phyloP scores from a whole-genome alignment of 768 basidiomycete species.

The Hysterangium stoloniferum region DNA sequence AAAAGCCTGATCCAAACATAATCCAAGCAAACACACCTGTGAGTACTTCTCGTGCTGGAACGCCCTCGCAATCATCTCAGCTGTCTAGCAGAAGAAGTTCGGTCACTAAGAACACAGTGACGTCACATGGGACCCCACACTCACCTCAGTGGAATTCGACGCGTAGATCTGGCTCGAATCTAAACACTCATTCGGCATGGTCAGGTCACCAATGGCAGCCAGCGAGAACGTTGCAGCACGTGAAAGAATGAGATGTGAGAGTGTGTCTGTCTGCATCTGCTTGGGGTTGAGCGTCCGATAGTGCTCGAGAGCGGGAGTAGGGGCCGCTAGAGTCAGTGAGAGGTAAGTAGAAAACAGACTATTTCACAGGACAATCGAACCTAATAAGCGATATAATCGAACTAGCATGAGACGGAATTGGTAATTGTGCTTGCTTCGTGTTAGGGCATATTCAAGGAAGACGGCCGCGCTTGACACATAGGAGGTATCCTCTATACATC shows the following conservation, averaged over 20 bases:
- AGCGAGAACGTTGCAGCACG: conserved; percentile 74
- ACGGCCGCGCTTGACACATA: conserved; percentile 58
- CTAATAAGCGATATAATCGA: conserved; percentile 75
- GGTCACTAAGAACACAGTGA: background rate
- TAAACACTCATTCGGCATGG: conserved; percentile 65
- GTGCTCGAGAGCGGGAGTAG: conserved; percentile 67
- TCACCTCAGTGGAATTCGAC: conserved; percentile 71
- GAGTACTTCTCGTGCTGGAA: conserved; percentile 79
- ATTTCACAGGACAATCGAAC: conserved; percentile 29
- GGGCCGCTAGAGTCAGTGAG: conserved; percentile 44
- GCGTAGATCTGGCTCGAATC: conserved; percentile 78
- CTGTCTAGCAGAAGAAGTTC: conserved; percentile 39
- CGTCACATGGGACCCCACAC: conserved; percentile 7
- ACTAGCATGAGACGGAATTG: conserved; percentile 69
- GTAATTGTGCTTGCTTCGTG: conserved; percentile 72
- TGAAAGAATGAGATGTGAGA: conserved; percentile 76
- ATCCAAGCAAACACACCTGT: conserved; percentile 38
- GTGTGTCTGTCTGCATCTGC: conserved; percentile 82
- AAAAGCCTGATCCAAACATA: background rate
- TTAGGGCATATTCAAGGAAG: conserved; percentile 64
- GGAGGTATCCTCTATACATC: conserved; percentile 40
- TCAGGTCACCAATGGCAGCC: conserved; percentile 67
- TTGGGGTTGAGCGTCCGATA: conserved; percentile 73
- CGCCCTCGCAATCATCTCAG: conserved; percentile 73
- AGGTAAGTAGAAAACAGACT: background rate